phyloP scores from a whole-genome alignment of 768 basidiomycete species.

The Xerocomus potaroensis region DNA sequence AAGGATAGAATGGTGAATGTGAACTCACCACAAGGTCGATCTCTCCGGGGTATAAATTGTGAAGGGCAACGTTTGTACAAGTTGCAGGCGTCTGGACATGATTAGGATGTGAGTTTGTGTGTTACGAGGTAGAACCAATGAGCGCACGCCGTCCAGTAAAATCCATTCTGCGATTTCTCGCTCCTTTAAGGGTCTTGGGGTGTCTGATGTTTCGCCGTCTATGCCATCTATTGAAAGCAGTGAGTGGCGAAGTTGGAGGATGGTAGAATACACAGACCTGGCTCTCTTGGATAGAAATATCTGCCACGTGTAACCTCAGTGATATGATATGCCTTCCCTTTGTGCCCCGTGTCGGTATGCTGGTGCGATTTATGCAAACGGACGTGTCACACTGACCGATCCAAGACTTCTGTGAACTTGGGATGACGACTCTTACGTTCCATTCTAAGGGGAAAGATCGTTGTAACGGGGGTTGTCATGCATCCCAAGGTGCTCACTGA shows the following conservation, averaged over 20 bases:
- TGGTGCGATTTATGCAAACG: not conserved
- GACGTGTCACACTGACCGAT: constrained; percentile 50
- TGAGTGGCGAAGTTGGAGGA: not conserved
- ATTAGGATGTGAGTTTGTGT: constrained; percentile 5
- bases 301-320: constrained; percentile 63
- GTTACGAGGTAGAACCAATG: constrained; percentile 14
- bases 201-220: constrained; percentile 59
- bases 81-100: constrained; percentile 76
- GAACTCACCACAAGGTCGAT: constrained; percentile 82
- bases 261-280: constrained; percentile 32
- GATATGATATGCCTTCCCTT: constrained; percentile 81
- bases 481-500: constrained; percentile 42
- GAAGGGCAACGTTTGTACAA: constrained; percentile 85
- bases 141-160: constrained; percentile 70
- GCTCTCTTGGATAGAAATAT: constrained; percentile 72
- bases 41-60: constrained; percentile 80
- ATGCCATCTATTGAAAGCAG: constrained; percentile 43
- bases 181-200: constrained; percentile 62
- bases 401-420: constrained; percentile 83
- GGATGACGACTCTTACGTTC: constrained; percentile 77
- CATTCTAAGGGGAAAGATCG: constrained; percentile 44
- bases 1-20: not conserved
- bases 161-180: constrained; percentile 90
- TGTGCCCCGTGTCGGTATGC: not conserved
- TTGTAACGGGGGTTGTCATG: constrained; percentile 8